phyloP scores from a whole-genome alignment of 75 land plant genomes.

The Pseudotsuga menziesii region DNA sequence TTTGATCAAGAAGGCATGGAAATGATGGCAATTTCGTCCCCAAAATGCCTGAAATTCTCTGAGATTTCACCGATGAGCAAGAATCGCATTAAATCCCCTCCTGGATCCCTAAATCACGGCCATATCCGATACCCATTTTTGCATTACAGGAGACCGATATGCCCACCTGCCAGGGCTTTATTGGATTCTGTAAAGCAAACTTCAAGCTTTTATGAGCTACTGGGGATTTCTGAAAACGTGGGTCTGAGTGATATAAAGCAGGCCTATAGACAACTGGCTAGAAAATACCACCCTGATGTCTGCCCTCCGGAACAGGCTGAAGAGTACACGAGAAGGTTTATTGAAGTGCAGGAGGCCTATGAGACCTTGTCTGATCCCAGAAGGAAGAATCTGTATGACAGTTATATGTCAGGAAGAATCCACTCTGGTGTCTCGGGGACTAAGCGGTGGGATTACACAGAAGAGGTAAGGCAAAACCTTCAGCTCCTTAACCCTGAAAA shows the following conservation, averaged over 20 bases:
- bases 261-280: slow-evolving; percentile 13
- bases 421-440: too few relatives aligned
- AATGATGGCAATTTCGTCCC: too few relatives aligned
- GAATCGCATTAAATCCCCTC: too few relatives aligned
- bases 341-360: slow-evolving; percentile 15
- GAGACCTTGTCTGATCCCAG: slow-evolving; percentile 13
- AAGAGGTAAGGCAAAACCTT: too few relatives aligned
- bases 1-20: too few relatives aligned
- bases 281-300: slow-evolving; percentile 10
- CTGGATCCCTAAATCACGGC: too few relatives aligned
- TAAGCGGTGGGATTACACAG: too few relatives aligned
- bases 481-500: too few relatives aligned
- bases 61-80: too few relatives aligned
- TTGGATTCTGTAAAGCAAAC: background rate
- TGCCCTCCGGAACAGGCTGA: slow-evolving; percentile 13
- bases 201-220: background rate
- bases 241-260: slow-evolving; percentile 6
- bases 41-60: too few relatives aligned
- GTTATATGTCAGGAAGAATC: too few relatives aligned
- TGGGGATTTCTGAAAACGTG: slow-evolving; percentile 2
- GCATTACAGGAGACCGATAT: background rate
- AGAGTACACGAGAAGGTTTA: slow-evolving; percentile 9
- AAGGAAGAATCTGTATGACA: slow-evolving; percentile 9
- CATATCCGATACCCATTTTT: too few relatives aligned
- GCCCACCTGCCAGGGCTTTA: background rate